Evolutionary conservation across 2,329 filamentous ascomycete species (phyloP).

Genomic region (Fusarium luffae): DNA sequence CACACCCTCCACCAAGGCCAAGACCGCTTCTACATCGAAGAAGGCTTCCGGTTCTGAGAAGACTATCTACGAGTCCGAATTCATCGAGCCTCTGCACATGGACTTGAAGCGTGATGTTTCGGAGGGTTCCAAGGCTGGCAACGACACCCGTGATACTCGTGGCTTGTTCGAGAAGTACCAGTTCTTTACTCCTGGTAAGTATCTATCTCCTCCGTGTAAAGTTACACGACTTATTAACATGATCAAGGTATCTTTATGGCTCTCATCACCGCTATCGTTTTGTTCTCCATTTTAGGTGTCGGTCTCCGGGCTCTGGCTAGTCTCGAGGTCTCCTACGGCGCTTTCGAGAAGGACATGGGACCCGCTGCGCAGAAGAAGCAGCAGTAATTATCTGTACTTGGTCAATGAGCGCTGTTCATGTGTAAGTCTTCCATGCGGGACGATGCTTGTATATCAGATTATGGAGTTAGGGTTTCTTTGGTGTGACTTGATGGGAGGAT

Average conservation of each 20-base stretch:
- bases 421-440: conserved; percentile 16
- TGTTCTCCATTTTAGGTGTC: conserved; percentile 81
- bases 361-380: conserved; percentile 87
- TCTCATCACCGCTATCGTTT: conserved; percentile 74
- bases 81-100: conserved; percentile 71
- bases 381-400: conserved; percentile 42
- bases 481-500: conserved; percentile 41
- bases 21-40: conserved; percentile 14
- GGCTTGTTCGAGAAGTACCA: conserved; percentile 92
- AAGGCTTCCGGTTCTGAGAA: conserved; percentile 45
- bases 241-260: conserved; percentile 86
- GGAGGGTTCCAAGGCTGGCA: conserved; percentile 49
- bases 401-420: conserved; percentile 24
- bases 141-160: conserved; percentile 56
- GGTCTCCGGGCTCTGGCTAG: conserved; percentile 81
- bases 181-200: conserved; percentile 85
- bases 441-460: conserved; percentile 47
- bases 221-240: conserved; percentile 10
- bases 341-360: conserved; percentile 96
- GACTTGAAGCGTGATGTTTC: conserved; percentile 75
- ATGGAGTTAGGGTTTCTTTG: conserved; percentile 46
- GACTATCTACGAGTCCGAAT: conserved; percentile 72
- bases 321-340: conserved; percentile 89
- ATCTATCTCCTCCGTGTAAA: not conserved
- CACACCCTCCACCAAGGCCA: conserved; percentile 56